phyloP scores from a whole-genome alignment of 1,139 yeast species.

The Debaryomyces fabryi region DNA sequence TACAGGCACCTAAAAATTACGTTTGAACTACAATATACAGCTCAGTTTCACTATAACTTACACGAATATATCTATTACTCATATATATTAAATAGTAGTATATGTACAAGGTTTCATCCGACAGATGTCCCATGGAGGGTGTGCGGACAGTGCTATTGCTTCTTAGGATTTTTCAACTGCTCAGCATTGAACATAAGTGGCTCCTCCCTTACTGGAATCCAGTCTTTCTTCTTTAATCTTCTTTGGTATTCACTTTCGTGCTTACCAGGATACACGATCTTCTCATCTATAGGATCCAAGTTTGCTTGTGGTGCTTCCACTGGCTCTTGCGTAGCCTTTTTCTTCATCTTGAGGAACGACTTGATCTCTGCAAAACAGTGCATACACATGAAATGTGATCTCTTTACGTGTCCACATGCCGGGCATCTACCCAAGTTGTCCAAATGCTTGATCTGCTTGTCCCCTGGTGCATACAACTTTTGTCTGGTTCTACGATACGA shows the following conservation, averaged over 20 bases:
- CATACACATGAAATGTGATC: conserved; percentile 92
- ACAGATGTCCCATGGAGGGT: background rate
- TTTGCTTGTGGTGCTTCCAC: conserved; percentile 46
- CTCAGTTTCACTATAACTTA: background rate
- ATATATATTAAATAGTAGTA: conserved; percentile 2
- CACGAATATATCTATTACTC: conserved; percentile 7
- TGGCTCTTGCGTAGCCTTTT: conserved; percentile 37
- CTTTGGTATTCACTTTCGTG: conserved; percentile 46
- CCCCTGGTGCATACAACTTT: conserved; percentile 79
- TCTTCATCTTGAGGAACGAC: conserved; percentile 63
- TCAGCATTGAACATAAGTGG: conserved; percentile 32
- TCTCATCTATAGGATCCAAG: conserved; percentile 63
- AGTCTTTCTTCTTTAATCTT: conserved; percentile 56
- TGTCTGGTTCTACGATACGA: conserved; percentile 86
- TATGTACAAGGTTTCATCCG: conserved; percentile 5
- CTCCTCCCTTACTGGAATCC: conserved; percentile 58
- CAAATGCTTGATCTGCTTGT: conserved; percentile 75
- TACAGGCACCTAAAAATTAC: background rate
- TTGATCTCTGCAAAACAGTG: conserved; percentile 84
- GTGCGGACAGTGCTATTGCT: background rate
- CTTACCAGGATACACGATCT: conserved; percentile 78
- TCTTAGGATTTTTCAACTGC: conserved; percentile 5
- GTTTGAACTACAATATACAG: background rate
- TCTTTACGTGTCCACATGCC: conserved; percentile 89
- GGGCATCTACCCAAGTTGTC: conserved; percentile 88